Evolutionary conservation across 2,329 filamentous ascomycete genomes (phyloP).

Genomic region (Pseudomassariella vexata): DNA sequence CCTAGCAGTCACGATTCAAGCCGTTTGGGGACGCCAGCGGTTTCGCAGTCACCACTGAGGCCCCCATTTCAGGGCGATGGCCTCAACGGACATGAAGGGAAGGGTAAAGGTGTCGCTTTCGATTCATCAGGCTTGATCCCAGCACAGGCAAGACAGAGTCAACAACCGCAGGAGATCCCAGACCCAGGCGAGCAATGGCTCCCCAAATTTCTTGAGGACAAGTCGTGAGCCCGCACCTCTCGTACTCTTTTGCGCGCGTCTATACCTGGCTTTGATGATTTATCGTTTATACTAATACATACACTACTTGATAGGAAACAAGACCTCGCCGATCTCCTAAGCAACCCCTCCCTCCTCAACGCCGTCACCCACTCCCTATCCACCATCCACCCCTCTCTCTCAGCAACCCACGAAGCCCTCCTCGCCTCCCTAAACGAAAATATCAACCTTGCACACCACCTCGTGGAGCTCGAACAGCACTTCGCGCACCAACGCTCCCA

Average conservation of each 20-base stretch:
- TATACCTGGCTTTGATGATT: conserved; percentile 12
- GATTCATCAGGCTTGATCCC: conserved; percentile 25
- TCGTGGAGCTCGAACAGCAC: conserved; percentile 53
- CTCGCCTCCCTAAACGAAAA: conserved; percentile 65
- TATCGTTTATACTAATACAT: conserved; percentile 3
- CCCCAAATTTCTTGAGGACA: conserved; percentile 69
- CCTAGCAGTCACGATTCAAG: conserved; percentile 64
- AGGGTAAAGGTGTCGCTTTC: conserved; percentile 13
- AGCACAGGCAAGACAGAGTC: conserved; percentile 13
- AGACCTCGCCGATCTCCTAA: conserved; percentile 67
- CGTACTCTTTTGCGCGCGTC: too few relatives aligned
- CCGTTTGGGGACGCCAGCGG: conserved; percentile 58
- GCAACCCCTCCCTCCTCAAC: conserved; percentile 59
- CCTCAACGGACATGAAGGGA: conserved; percentile 16
- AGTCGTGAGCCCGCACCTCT: conserved; percentile 56
- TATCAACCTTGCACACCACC: conserved; percentile 58
- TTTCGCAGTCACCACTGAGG: conserved; percentile 37
- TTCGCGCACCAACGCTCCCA: conserved; percentile 57
- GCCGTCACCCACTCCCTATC: conserved; percentile 65
- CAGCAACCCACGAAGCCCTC: conserved; percentile 59
- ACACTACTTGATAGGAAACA: conserved; percentile 54
- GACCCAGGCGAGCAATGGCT: conserved; percentile 72
- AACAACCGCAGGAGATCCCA: conserved; percentile 32
- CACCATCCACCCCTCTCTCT: conserved; percentile 67
- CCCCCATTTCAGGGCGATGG: conserved; percentile 27